These are phyloP conservation scores for Effrenium voratum DNA, from an alignment of 73 alveolate species.

Conservation along the genomic window DNA sequence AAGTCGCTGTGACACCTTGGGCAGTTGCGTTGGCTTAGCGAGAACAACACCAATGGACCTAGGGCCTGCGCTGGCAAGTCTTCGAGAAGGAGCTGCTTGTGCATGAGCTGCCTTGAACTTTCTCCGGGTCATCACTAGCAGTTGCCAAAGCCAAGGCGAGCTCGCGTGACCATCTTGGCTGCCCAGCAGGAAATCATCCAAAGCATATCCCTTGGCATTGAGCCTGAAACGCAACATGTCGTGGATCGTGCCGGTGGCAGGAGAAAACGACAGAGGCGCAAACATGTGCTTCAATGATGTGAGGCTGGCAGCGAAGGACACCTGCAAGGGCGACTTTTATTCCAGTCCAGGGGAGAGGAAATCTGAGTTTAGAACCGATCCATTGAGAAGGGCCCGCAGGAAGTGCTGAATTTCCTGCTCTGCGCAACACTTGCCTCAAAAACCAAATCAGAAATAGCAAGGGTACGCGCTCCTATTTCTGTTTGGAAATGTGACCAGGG, in stretches of 20 bases:
- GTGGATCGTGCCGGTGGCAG: background rate
- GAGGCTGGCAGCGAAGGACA: slow-evolving; percentile 61
- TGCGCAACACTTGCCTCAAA: no score
- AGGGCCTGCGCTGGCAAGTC: background rate
- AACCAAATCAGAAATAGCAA: no score
- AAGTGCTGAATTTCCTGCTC: slow-evolving; percentile 52
- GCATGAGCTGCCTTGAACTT: slow-evolving; percentile 58
- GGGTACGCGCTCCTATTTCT: no score
- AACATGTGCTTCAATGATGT: slow-evolving; percentile 35
- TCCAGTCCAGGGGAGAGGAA: background rate
- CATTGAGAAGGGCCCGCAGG: slow-evolving; percentile 45
- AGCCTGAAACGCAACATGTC: background rate
- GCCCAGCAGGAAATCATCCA: slow-evolving; percentile 68
- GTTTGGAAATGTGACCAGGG: no score
- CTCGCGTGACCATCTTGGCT: background rate
- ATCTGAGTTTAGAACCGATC: slow-evolving; percentile 4
- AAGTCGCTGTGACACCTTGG: slow-evolving; percentile 41
- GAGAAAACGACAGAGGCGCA: background rate
- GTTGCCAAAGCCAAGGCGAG: background rate
- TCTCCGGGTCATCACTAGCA: background rate
- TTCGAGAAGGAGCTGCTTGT: slow-evolving; percentile 13
- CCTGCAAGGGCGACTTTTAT: background rate
- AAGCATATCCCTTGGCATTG: slow-evolving; percentile 63
- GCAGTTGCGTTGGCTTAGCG: no score
- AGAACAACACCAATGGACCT: no score